Base-by-base conservation (phyloP, 1,284 basidiomycete genomes). In the Cryptococcus sp. region DNA sequence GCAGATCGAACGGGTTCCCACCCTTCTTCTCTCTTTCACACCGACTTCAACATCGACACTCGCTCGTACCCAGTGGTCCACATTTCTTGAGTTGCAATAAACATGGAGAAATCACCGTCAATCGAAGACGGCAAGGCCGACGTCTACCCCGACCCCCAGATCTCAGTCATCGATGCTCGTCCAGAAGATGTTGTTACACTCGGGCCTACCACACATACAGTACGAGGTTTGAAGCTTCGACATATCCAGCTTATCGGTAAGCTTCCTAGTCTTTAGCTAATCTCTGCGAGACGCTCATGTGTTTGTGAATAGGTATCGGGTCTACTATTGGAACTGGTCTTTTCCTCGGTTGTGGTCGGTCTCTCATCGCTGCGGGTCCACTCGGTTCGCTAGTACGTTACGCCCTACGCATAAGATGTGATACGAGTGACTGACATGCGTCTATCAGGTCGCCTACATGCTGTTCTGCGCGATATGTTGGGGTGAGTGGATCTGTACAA, bases 391-490 rank as follows among this genome's bases (percentile, higher is more conserved):
- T 50, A 35, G 30, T 35, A 35, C 7, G 30, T 35, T 13, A 2
- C 13, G 7, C 30, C 13, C 30, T 35, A 10, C 2, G 10, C 30
- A 35, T 35, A 35, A 10, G 30, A 25, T 3, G 6, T 25, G 25
- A 25, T 25, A 25, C 6, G 25, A 25, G 6, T 25, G 30, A 8
- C 30, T 35, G 30, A 35, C 30, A 35, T 10, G 7, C 30, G 8
- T 2, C 2, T 35, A 5, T 5, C 30, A 35, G 39, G 42, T 55
- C 11, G 53, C 42, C 5, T 58, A 52, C 25, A 19, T 46, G 5
- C 20, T 52, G 22, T 64, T 54, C 54, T 56, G 50, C 4, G 20
- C 27, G 17, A 54, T 61, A 2, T 52, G 60, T 23, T 64, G 60
- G 59, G 63, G 62, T 22, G 27, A 25, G 54, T 54, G 16, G 1